phyloP scores from a whole-genome alignment of 1,284 basidiomycete species.

The Ceratobasidium sp. region DNA sequence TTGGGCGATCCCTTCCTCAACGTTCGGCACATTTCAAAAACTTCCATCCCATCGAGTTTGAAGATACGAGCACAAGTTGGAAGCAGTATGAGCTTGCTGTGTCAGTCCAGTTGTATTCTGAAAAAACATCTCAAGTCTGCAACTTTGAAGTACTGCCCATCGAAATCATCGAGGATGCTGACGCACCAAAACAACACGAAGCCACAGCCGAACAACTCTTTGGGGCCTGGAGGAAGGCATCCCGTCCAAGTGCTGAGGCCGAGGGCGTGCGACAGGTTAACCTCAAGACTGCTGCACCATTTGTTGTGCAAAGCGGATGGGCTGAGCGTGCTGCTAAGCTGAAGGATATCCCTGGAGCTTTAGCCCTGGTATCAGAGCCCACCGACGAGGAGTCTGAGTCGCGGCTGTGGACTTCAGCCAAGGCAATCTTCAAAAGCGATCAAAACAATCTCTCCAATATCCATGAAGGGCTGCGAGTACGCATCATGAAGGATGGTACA shows the following conservation, averaged over 20 bases:
- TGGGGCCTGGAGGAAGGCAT: background rate
- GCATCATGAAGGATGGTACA: background rate
- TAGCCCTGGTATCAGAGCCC: background rate
- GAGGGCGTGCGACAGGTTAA: background rate
- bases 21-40: background rate
- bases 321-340: background rate
- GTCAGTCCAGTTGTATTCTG: background rate
- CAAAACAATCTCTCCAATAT: background rate
- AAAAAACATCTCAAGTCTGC: background rate
- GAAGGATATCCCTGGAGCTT: background rate
- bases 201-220: background rate
- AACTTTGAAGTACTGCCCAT: background rate
- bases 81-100: background rate
- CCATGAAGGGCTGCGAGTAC: background rate
- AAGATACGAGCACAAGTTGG: background rate
- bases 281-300: background rate
- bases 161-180: background rate
- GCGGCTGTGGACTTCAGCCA: background rate
- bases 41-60: no score
- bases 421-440: background rate
- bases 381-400: background rate
- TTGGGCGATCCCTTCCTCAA: background rate
- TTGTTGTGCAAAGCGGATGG: slow-evolving; percentile 5
- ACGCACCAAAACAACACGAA: background rate
- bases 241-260: background rate